Base-by-base conservation (phyloP, 352 stramenopile species). In the Pythium guiyangense region DNA sequence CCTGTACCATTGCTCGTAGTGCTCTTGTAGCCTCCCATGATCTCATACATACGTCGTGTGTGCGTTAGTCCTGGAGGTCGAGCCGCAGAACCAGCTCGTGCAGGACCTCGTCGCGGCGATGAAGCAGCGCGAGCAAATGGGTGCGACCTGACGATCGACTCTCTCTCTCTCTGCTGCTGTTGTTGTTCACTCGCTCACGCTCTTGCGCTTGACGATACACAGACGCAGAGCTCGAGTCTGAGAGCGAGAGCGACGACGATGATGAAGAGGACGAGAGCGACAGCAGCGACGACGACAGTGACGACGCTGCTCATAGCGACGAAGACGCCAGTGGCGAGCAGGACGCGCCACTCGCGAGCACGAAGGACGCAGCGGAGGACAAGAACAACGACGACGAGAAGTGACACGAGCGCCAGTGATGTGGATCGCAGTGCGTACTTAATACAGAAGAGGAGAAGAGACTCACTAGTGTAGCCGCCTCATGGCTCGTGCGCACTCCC, bases 21-120 rank as follows among this genome's bases (percentile, higher is more conserved):
- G 37, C 15, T n/a, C 15, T 43, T 11, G 37, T 43, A 43, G 14
- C 14, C 18, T 17, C 39, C 6, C 14, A 20, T 14, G 39, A 20
- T 35, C 2, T 62, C 31, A 3, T 46, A 15, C 8, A 47, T 46
- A 10, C 12, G 8, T 42, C 4, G 26, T 40, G 2, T 52, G 22
- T 27, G 25, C 18, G 59, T 15, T 20, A 91, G 81, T 91, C 57
- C 44, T 91, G 47, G 57, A 69, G 15, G 44, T 68, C 12, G 81
- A 91, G 59, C 79, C 79, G n/a, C 50, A 73, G 6, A 90, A 91
- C 51, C 50, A 64, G 6, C 72, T 92, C 17, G 81, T 92, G 37
- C 66, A 72, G 43, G 81, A 92, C 58, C 57, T 92, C 9, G 29
- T 92, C 26, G 66, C 47, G 3, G 79, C 77, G 12, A 73, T 92